Evolutionary conservation across 1,284 basidiomycete genomes (phyloP).

Genomic region (Peniophora sp.): DNA sequence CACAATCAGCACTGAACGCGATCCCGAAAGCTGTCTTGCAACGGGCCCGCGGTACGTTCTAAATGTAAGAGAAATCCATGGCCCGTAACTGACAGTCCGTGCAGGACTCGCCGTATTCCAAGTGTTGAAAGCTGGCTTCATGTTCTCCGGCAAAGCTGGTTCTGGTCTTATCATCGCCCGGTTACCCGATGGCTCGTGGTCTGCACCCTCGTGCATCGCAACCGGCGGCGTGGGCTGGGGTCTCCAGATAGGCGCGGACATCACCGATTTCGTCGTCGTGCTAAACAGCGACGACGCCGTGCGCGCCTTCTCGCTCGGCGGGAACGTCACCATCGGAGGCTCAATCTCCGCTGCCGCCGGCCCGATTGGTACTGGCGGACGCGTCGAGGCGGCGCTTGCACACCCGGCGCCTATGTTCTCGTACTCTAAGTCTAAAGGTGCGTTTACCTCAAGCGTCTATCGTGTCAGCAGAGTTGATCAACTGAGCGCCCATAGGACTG

Average conservation of each 20-base stretch:
- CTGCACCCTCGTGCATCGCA: slow-evolving; percentile 95
- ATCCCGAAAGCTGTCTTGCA: slow-evolving; percentile 93
- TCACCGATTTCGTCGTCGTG: slow-evolving; percentile 86
- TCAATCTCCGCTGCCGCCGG: slow-evolving; percentile 82
- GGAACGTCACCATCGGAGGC: slow-evolving; percentile 94
- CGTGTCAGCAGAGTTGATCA: neutral
- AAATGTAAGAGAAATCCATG: neutral
- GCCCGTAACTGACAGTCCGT: neutral
- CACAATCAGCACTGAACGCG: slow-evolving; percentile 88
- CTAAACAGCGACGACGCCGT: slow-evolving; percentile 97
- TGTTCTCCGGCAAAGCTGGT: slow-evolving; percentile 94
- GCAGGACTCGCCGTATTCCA: slow-evolving; percentile 92
- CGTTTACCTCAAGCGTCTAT: slow-evolving; percentile 12
- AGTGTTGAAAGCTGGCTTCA: slow-evolving; percentile 90
- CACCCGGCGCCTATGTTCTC: slow-evolving; percentile 97
- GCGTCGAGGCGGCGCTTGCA: slow-evolving; percentile 79
- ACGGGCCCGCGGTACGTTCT: slow-evolving; percentile 68
- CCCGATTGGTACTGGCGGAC: slow-evolving; percentile 92
- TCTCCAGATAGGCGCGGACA: slow-evolving; percentile 89
- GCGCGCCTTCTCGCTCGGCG: slow-evolving; percentile 88
- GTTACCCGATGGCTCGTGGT: slow-evolving; percentile 95
- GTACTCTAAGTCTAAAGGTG: slow-evolving; percentile 92
- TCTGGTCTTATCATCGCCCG: slow-evolving; percentile 93
- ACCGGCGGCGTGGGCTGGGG: slow-evolving; percentile 96
- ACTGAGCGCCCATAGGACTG: slow-evolving; percentile 48